phyloP scores from a whole-genome alignment of 441 rosid species.

The Syzygium syzygioides region DNA sequence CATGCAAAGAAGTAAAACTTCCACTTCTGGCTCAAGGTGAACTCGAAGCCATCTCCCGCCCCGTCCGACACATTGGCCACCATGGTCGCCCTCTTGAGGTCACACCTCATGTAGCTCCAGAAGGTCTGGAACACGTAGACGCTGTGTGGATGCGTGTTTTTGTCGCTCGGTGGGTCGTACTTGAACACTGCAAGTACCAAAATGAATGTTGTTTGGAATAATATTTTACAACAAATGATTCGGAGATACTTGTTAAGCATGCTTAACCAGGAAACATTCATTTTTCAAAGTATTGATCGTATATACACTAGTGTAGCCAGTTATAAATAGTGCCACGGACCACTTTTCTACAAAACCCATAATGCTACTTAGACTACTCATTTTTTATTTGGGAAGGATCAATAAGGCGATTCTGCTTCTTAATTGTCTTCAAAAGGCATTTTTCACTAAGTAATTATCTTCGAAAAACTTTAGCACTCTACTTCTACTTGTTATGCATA shows the following conservation, averaged over 20 bases:
- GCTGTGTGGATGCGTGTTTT: constrained; percentile 6
- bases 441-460: background rate
- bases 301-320: background rate
- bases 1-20: background rate
- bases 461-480: background rate
- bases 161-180: background rate
- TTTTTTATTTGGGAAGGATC: background rate
- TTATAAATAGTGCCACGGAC: background rate
- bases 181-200: constrained; percentile 10
- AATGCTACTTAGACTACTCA: background rate
- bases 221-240: background rate
- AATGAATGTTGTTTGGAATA: background rate
- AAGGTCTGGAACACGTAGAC: constrained; percentile 1
- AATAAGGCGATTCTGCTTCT: background rate
- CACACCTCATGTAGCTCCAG: constrained; percentile 5
- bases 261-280: background rate
- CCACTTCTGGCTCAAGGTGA: background rate
- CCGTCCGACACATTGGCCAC: constrained; percentile 5
- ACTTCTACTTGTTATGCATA: background rate
- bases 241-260: background rate
- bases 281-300: background rate
- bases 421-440: background rate
- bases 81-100: constrained; percentile 9
- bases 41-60: constrained; percentile 10
- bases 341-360: background rate